Evolutionary conservation across 2,329 filamentous ascomycete species (phyloP).

Genomic region (Colletotrichum salicis): DNA sequence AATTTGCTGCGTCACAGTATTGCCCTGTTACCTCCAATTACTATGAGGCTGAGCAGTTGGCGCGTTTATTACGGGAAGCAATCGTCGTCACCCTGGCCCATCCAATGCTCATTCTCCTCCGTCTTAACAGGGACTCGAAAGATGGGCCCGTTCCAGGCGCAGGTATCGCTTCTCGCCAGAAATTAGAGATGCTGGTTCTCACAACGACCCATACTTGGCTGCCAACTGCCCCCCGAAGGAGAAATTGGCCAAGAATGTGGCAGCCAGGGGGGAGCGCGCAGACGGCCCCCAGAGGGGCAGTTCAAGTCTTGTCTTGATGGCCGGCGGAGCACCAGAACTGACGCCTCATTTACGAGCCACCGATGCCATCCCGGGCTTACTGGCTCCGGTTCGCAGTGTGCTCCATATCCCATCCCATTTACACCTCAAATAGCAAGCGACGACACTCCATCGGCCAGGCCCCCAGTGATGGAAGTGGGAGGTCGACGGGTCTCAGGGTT

Average conservation of each 20-base stretch:
- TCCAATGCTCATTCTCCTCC: conserved; percentile 11
- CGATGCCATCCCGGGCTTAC: conserved; percentile 22
- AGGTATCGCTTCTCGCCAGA: conserved; percentile 29
- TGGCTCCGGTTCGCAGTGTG: background rate
- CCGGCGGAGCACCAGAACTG: conserved; percentile 26
- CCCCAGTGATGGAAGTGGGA: conserved; percentile 16
- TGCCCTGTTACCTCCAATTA: conserved; percentile 7
- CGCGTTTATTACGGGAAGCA: conserved; percentile 23
- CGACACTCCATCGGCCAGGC: conserved; percentile 12
- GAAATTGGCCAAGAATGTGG: conserved; percentile 35
- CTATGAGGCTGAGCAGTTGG: conserved; percentile 29
- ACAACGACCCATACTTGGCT: conserved; percentile 34
- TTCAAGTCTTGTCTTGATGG: conserved; percentile 33
- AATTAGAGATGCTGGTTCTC: conserved; percentile 23
- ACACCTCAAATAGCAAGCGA: conserved; percentile 34
- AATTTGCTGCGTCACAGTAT: conserved; percentile 17
- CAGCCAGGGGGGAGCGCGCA: conserved; percentile 21
- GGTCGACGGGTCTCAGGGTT: conserved; percentile 29
- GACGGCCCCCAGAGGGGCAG: conserved; percentile 12
- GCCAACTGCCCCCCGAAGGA: conserved; percentile 15
- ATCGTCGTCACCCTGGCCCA: conserved; percentile 28
- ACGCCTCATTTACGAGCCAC: conserved; percentile 32
- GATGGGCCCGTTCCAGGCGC: conserved; percentile 23
- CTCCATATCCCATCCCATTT: conserved; percentile 27
- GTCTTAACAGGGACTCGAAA: conserved; percentile 8